Evolutionary conservation across 73 alveolate species (phyloP), one percentile per base, ranked within the genome.

Genomic region (Paramecium octaurelia): DNA sequence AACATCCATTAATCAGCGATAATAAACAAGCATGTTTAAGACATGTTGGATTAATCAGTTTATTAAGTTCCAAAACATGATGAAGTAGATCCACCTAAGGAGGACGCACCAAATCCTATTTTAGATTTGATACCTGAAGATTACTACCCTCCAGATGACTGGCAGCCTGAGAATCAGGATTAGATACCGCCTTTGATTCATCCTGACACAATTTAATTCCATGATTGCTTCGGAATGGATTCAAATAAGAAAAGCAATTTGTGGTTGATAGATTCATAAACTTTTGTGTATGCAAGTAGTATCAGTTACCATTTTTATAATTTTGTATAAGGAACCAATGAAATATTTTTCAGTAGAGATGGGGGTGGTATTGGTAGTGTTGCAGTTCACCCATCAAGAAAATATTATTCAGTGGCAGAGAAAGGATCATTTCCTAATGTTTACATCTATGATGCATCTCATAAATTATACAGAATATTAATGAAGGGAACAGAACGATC

Each of bases 361-460:
- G 93, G 97, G 20, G 99, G 98, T 14, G 99, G 99, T 12, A 95
- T 98, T 0, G 99, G 99, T 1, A 96, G 99, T 35, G 95, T 98
- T 3, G 96, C 99, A 2, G 98, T 97, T n/a, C 99, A 98, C 86
- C 99, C 99, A 14, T 42, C 94, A 20, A 95, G 96, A 75, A 94
- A 96, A 43, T 94, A 92, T 92, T 98, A 96, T 77, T 99, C 99
- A 9, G 98, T 98, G 14, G 99, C 98, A 29, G 99, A 98, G 85
- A 97, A 98, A 85, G 99, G 99, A 18, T 91, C 92, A 24, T 85
- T 57, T 58, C 99, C 99, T 23, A 97, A 97, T 95, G 95, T 97
- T 57, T 97, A 97, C 86, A 97, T 98, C 54, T 98, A 98, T 93
- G 97, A 95, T 85, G 96, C 96, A 6, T 86, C 92, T 71, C 95